Conservation (phyloP, 805 yeast species). For the Candida argentea region DNA sequence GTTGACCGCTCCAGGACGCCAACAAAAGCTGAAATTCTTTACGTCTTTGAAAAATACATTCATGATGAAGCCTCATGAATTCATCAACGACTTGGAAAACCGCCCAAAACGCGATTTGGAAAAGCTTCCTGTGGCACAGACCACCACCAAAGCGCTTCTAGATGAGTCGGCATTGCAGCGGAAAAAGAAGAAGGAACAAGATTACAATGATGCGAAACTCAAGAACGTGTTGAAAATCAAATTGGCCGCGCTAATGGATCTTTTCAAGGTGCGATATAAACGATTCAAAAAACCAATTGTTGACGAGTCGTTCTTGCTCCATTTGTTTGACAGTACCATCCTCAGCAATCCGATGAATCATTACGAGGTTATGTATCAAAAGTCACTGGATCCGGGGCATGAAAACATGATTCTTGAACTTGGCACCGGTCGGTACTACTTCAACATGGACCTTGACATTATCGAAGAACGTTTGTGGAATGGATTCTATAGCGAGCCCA, state of each 20-base stretch:
- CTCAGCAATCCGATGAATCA: conserved; percentile 24
- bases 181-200: conserved; percentile 39
- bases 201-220: conserved; percentile 64
- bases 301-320: conserved; percentile 64
- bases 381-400: conserved; percentile 32
- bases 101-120: conserved; percentile 41
- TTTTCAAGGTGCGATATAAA: conserved; percentile 78
- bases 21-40: conserved; percentile 52
- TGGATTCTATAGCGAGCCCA: conserved; percentile 89
- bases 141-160: conserved; percentile 15
- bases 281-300: conserved; percentile 85
- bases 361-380: conserved; percentile 34
- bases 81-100: conserved; percentile 50
- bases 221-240: conserved; percentile 81
- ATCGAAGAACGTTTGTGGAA: conserved; percentile 96
- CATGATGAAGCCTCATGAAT: conserved; percentile 58
- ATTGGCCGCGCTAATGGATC: conserved; percentile 80
- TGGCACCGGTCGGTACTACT: conserved; percentile 59
- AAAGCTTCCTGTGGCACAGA: conserved; percentile 22
- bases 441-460: conserved; percentile 88
- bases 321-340: conserved; percentile 60
- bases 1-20: conserved; percentile 30
- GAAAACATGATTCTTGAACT: conserved; percentile 76
- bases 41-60: conserved; percentile 42
- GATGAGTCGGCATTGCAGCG: conserved; percentile 23